Percentiles rank a stretch among this genome's conserved stretches.
Evolutionary conservation across 208 protist genomes (phyloP).

Genomic region (Giardia muris): DNA sequence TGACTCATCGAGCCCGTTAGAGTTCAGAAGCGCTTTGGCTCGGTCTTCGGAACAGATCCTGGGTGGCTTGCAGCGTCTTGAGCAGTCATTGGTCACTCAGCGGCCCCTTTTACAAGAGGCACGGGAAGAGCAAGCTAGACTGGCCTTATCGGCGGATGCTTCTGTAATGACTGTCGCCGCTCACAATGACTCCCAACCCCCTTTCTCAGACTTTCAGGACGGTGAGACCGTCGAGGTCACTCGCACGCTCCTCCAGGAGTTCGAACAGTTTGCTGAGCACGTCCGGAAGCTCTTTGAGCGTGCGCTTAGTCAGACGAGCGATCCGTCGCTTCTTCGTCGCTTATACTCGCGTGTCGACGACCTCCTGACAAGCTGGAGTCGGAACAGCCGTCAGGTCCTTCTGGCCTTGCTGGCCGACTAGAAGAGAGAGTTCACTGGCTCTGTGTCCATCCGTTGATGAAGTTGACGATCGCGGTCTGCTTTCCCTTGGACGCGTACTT

Average conservation of each 20-base stretch:
- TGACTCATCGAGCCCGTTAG: no score
- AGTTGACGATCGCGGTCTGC: background rate
- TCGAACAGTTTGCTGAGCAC: background rate
- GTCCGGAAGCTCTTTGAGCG: background rate
- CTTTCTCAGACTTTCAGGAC: no score
- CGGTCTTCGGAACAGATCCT: no score
- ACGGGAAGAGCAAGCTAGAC: no score
- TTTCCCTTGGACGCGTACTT: background rate
- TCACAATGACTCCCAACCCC: no score
- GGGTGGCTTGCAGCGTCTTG: no score
- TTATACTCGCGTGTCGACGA: background rate
- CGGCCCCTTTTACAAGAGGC: no score
- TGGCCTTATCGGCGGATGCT: no score
- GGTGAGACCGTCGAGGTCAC: background rate
- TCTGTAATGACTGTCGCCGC: no score
- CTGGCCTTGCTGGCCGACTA: background rate
- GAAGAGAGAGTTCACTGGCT: no score
- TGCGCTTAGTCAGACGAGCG: background rate
- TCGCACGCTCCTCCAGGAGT: background rate
- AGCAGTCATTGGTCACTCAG: no score
- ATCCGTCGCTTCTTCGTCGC: background rate
- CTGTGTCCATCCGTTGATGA: background rate
- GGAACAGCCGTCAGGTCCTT: background rate
- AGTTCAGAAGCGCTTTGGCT: no score
- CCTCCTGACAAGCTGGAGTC: background rate